Evolutionary conservation across 192 early-diverging fungal species (phyloP).

Genomic region (Phlyctochytrium arcticum): DNA sequence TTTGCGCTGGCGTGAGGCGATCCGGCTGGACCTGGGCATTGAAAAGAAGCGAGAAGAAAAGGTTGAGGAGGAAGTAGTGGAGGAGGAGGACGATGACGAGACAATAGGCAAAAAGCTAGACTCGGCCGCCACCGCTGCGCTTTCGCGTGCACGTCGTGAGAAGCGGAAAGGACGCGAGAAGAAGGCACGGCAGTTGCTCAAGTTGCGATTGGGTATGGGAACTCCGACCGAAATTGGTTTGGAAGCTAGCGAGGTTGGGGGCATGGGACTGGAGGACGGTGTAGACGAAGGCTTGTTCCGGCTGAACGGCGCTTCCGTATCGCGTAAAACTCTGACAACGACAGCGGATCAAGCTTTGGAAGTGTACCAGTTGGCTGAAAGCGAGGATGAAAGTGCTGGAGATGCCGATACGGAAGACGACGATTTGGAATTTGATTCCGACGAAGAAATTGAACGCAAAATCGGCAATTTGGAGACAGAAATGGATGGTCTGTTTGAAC

Average conservation of each 20-base stretch:
- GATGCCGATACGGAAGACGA: slow-evolving; percentile 36
- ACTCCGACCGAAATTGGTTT: slow-evolving; percentile 51
- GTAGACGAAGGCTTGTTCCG: slow-evolving; percentile 19
- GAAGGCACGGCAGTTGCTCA: slow-evolving; percentile 47
- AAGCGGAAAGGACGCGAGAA: slow-evolving; percentile 41
- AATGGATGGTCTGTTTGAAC: slow-evolving; percentile 63
- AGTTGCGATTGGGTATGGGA: slow-evolving; percentile 51
- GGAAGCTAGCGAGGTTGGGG: slow-evolving; percentile 29
- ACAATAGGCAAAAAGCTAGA: slow-evolving; percentile 18
- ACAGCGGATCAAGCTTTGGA: neutral
- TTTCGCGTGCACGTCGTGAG: slow-evolving; percentile 30
- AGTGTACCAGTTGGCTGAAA: slow-evolving; percentile 2
- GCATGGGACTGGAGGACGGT: slow-evolving; percentile 16
- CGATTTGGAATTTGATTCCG: slow-evolving; percentile 41
- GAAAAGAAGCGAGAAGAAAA: slow-evolving; percentile 43
- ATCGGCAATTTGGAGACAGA: slow-evolving; percentile 31
- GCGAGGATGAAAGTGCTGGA: slow-evolving; percentile 31
- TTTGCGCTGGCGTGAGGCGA: slow-evolving; percentile 80
- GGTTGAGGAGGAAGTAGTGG: slow-evolving; percentile 27
- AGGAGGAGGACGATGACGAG: slow-evolving; percentile 54
- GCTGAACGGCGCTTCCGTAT: neutral
- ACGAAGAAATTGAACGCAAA: slow-evolving; percentile 50
- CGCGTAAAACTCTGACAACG: neutral
- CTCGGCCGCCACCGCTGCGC: slow-evolving; percentile 16
- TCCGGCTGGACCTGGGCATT: slow-evolving; percentile 60